Evolutionary conservation across 2,329 filamentous ascomycete species (phyloP), one percentile per base, ranked within the genome.

Genomic region (Fusarium drepaniforme): DNA sequence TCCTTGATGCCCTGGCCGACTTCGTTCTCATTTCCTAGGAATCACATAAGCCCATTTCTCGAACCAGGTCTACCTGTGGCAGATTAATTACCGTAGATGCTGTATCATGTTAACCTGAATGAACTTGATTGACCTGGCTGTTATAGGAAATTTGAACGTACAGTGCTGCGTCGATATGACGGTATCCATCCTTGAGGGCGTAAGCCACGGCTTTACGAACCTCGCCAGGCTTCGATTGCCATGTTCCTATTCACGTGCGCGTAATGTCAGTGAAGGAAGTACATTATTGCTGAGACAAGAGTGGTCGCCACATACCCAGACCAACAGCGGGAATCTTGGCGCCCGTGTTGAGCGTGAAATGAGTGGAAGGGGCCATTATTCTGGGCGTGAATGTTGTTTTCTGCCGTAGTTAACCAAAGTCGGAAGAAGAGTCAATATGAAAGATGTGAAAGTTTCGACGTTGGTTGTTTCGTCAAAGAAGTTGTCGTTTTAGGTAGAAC

Each of bases 251-350:
- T 3, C 16, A 59, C 23, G 11, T 3, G 16, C 35, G 16, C n/a
- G 13, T 7, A 25, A 28, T 12, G 35, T 59, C 6, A 59, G 56
- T 35, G 33, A 42, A 21, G 2, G 9, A 28, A 51, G 46, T 28
- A 2, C 23, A 28, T 18, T 4, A 28, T 51, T 13, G 25, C 28
- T 28, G 46, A 5, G 23, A 21, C 21, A 23, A 16, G 23, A 7
- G 3, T 51, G 23, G 3, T 9, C 23, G 92, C 93, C 93, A 95
- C 65, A 93, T 95, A 67, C 93, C 93, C 56, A 95, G 87, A 72
- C 93, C 93, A 73, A 95, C 84, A 75, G 91, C 90, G 59, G 92
- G 92, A 68, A 96, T 95, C 84, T 93, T 91, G 82, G 89, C 92
- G 68, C 93, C 93, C 61, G 91, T 92, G 84, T 93, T 93, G 81